Evolutionary conservation across 768 basidiomycete genomes (phyloP).

Genomic region (Tricholoma sp.): DNA sequence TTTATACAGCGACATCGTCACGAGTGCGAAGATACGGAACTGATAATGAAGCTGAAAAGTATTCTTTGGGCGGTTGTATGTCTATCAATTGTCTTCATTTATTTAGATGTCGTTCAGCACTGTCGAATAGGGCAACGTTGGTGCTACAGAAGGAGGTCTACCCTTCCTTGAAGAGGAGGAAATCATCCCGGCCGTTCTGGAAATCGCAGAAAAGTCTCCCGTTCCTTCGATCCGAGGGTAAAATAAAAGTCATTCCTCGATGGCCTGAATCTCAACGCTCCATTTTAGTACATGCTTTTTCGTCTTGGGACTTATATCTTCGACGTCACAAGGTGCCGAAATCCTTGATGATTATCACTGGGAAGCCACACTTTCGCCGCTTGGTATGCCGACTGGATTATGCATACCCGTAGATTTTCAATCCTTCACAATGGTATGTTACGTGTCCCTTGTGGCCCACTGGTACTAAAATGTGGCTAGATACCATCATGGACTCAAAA

Average conservation of each 20-base stretch:
- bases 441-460: not conserved
- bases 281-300: slow-evolving; percentile 86
- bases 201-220: slow-evolving; percentile 85
- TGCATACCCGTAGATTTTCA: slow-evolving; percentile 86
- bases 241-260: slow-evolving; percentile 17
- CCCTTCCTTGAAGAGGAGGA: slow-evolving; percentile 95
- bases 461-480: slow-evolving; percentile 32
- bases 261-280: not conserved
- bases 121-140: slow-evolving; percentile 78
- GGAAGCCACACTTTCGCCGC: slow-evolving; percentile 84
- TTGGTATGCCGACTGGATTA: slow-evolving; percentile 84
- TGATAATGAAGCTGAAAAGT: slow-evolving; percentile 89
- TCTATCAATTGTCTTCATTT: slow-evolving; percentile 11
- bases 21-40: slow-evolving; percentile 76
- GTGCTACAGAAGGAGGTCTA: slow-evolving; percentile 85
- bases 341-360: slow-evolving; percentile 89
- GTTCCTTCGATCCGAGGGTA: slow-evolving; percentile 94
- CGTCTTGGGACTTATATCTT: slow-evolving; percentile 87
- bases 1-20: slow-evolving; percentile 84
- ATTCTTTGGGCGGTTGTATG: slow-evolving; percentile 95
- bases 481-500: slow-evolving; percentile 61
- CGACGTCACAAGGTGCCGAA: slow-evolving; percentile 88
- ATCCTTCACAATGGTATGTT: slow-evolving; percentile 70
- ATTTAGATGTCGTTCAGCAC: not conserved
- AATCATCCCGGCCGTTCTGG: slow-evolving; percentile 82